phyloP scores from a whole-genome alignment of 345 rosid genomes.

The Hirschfeldia incana region DNA sequence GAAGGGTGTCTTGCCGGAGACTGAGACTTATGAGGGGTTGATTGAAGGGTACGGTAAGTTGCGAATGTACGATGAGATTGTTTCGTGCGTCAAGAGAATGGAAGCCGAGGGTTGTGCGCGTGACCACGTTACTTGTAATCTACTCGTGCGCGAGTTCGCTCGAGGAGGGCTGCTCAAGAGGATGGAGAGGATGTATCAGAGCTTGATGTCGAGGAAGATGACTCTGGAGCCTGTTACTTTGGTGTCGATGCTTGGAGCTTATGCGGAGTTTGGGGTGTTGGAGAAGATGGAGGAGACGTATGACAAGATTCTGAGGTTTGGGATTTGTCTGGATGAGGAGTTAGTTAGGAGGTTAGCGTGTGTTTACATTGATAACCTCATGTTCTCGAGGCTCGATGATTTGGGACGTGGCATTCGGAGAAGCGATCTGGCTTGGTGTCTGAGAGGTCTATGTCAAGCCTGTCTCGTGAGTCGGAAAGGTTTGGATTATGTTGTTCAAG shows the following conservation, averaged over 20 bases:
- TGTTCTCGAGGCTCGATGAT: constrained; percentile 71
- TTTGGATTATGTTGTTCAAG: constrained; percentile 47
- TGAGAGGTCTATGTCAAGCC: constrained; percentile 55
- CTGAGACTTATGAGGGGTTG: constrained; percentile 44
- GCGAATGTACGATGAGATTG: constrained; percentile 26
- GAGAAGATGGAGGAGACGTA: constrained; percentile 43
- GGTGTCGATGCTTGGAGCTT: constrained; percentile 65
- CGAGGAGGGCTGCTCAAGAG: constrained; percentile 60
- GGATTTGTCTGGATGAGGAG: constrained; percentile 44
- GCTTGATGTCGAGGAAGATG: constrained; percentile 55
- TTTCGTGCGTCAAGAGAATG: constrained; percentile 66
- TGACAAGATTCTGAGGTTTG: constrained; percentile 37
- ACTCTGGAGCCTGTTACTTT: constrained; percentile 49
- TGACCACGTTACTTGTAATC: constrained; percentile 56
- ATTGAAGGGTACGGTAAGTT: not conserved
- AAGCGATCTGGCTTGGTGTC: constrained; percentile 58
- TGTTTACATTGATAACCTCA: constrained; percentile 57
- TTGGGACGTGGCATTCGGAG: constrained; percentile 56
- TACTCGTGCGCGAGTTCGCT: constrained; percentile 59
- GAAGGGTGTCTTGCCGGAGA: constrained; percentile 36
- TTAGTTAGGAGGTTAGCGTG: constrained; percentile 59
- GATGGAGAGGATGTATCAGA: constrained; percentile 21
- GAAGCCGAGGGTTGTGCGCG: constrained; percentile 53
- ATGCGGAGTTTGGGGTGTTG: constrained; percentile 54
- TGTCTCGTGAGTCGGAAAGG: constrained; percentile 56